Base-by-base conservation (phyloP, 768 basidiomycete species). In the Rhizopogon sp. region DNA sequence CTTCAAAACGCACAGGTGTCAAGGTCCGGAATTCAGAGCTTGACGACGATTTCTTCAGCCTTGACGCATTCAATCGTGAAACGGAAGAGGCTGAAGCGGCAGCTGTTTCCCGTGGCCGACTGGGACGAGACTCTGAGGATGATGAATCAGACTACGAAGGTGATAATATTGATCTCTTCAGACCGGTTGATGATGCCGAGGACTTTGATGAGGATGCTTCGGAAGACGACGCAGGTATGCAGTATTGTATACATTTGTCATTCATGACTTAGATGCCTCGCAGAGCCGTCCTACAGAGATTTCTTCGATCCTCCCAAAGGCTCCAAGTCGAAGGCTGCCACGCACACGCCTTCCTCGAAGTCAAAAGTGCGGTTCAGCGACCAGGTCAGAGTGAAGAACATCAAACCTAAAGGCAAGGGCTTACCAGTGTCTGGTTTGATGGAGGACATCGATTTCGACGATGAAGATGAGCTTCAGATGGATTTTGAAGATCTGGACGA, bases 41-140 rank as follows among this genome's bases (percentile, higher is more conserved):
- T 29, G 87, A 98, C 68, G 96, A 98, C 66, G 83, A 78, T 13
- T 98, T 98, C 74, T 98, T 98, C 71, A 80, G 88, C 58, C 79
- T 99, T 45, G 82, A 83, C 29, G 77, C 83, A 17, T 99, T 99
- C 76, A 97, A 98, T 63, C 79, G 84, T 2, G 84, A 93, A 66
- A 87, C 87, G 2, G 90, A 91, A 66, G 82, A 80, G 60, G 81
- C 84, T 3, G 94, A 96, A 68, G 81, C 85, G 13, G 78, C 71
- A 55, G 76, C 73, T 14, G 76, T 80, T 9, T 84, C 85, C 2
- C 75, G 74, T 62, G 93, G 91, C 17, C 74, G 71, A 28, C 74
- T 90, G 22, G 77, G 79, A 40, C 70, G 62, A 69, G 76, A 77
- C 33, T 72, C 72, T 11, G 74, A 80, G 17, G 82, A 81, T 2